Base-by-base conservation (phyloP, 1,139 yeast genomes). In the Candida tropicalis region DNA sequence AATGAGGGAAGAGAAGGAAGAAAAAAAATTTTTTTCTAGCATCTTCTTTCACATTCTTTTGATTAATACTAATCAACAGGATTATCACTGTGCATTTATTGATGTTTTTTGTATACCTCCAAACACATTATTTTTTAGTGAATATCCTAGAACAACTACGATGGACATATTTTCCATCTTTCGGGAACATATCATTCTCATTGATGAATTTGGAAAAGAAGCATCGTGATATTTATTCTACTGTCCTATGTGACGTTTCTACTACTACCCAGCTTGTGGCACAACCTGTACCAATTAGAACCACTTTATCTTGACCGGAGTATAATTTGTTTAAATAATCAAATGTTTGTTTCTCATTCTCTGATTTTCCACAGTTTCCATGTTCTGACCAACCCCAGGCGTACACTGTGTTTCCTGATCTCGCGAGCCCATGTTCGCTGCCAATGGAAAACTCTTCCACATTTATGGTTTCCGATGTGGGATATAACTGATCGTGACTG, bases 351-450 rank as follows among this genome's bases (percentile, higher is more conserved):
- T 12, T 25, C 26, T 10, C 10, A 25, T 17, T 16, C 56, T 37
- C 2, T 38, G 34, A 27, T 54, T 62, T 50, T 0, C 98, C 98
- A 64, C 98, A 91, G 58, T 93, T 93, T 0, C 99, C 98, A 59
- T 93, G 99, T 59, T 93, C 99, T 20, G 97, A 97, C 99, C 99
- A 93, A 0, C 99, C 99, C 98, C 98, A 93, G 3, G 91, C 77
- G 43, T 58, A 68, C 0, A 87, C 82, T 5, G 52, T 47, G 37
- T 66, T 59, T 1, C 57, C 48, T 0, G 51, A 57, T 39, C 1
- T 73, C 2, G 79, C 60, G 17, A 88, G 57, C 0, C 95, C 95
- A 60, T 93, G 99, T 57, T 93, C 99, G 57, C 96, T 88, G 1
- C 99, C 99, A 2, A 79, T 73, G 0, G 72, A 70, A 44, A 70